Percentiles rank a stretch among this genome's conserved stretches.
Conservation (phyloP, 306 rosid species). For the Trifolium repens region DNA sequence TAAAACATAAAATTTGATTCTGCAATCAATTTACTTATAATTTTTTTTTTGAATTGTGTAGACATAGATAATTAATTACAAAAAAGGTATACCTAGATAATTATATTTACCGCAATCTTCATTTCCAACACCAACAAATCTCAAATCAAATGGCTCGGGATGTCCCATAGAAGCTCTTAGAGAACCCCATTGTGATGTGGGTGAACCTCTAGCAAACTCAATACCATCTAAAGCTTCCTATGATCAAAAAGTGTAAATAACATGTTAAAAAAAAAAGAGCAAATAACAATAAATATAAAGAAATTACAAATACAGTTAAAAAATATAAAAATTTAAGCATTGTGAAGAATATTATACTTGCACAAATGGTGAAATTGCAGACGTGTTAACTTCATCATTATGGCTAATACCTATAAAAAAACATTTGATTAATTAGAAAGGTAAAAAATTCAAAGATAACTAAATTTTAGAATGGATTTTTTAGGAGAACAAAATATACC, state of each 20-base stretch:
- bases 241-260: too few species aligned
- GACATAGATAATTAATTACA: too few species aligned
- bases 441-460: background rate
- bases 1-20: too few species aligned
- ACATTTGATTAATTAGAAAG: background rate
- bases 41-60: background rate
- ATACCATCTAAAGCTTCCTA: constrained; percentile 87
- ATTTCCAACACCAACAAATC: constrained; percentile 75
- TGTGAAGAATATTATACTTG: constrained; percentile 46
- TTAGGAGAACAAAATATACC: constrained; percentile 47
- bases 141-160: constrained; percentile 74
- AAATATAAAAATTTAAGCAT: too few species aligned
- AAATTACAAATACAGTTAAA: too few species aligned
- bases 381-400: constrained; percentile 60
- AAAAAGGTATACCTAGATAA: constrained; percentile 50
- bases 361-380: constrained; percentile 65
- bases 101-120: constrained; percentile 72
- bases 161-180: constrained; percentile 82
- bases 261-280: too few species aligned
- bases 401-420: constrained; percentile 46
- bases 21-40: background rate
- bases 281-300: too few species aligned
- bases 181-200: constrained; percentile 73
- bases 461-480: too few species aligned
- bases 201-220: constrained; percentile 80